Percentiles rank a stretch among this genome's conserved stretches.
Conservation (phyloP, 805 yeast genomes). For the Pichia heedii region DNA sequence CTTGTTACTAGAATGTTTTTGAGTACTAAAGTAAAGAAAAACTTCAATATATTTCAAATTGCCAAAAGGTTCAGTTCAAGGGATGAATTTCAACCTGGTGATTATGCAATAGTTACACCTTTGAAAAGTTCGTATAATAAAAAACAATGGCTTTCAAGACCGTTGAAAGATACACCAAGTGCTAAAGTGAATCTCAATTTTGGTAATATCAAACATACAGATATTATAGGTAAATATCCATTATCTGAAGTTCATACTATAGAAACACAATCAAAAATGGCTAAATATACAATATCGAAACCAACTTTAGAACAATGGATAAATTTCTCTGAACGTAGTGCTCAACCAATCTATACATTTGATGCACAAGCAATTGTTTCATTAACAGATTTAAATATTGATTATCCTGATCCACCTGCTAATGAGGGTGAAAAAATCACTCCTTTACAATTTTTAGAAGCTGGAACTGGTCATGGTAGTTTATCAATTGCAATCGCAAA, state of each 20-base stretch:
- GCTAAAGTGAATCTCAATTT: slow-evolving; percentile 14
- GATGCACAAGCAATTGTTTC: slow-evolving; percentile 41
- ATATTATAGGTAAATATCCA: slow-evolving; percentile 31
- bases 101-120: slow-evolving; percentile 24
- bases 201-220: slow-evolving; percentile 28
- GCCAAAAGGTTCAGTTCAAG: background rate
- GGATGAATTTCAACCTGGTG: slow-evolving; percentile 18
- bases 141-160: slow-evolving; percentile 25
- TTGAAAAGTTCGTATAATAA: slow-evolving; percentile 17
- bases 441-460: slow-evolving; percentile 38
- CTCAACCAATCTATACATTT: slow-evolving; percentile 42
- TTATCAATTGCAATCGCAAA: slow-evolving; percentile 35
- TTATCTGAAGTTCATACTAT: slow-evolving; percentile 22
- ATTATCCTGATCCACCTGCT: slow-evolving; percentile 11
- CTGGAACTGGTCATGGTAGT: slow-evolving; percentile 51
- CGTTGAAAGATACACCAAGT: slow-evolving; percentile 14
- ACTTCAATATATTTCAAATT: background rate
- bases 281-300: slow-evolving; percentile 27
- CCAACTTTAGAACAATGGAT: slow-evolving; percentile 43
- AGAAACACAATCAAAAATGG: slow-evolving; percentile 9
- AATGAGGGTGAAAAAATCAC: slow-evolving; percentile 8
- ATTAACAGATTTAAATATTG: slow-evolving; percentile 38
- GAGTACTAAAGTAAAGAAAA: background rate
- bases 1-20: no score
- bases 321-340: slow-evolving; percentile 31